Conservation (phyloP, 768 basidiomycete genomes). For the Suillus hirtellus region DNA sequence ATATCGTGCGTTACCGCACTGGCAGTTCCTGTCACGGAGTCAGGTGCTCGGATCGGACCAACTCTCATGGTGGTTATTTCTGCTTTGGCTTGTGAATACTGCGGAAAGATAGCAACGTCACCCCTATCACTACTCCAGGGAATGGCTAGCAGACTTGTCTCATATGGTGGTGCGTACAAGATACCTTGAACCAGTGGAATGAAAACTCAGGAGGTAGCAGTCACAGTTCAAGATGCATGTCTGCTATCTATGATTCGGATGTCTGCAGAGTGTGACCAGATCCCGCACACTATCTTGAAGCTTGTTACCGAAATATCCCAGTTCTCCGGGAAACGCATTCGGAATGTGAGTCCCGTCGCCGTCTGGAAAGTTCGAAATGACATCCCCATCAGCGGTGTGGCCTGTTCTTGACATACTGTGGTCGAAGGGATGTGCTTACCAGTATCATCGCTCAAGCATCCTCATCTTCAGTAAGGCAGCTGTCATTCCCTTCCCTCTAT, state of each 20-base stretch:
- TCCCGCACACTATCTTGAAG: conserved; percentile 46
- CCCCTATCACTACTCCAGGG: conserved; percentile 50
- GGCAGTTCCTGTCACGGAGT: conserved; percentile 45
- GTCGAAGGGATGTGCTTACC: conserved; percentile 45
- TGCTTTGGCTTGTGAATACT: conserved; percentile 67
- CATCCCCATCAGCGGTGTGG: conserved; percentile 57
- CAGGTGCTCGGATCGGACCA: conserved; percentile 42
- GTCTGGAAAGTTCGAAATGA: not conserved
- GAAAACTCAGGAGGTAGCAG: conserved; percentile 38
- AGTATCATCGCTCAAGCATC: conserved; percentile 48
- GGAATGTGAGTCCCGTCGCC: conserved; percentile 42
- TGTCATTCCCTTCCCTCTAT: conserved; percentile 8
- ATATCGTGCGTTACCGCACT: conserved; percentile 46
- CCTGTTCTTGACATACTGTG: conserved; percentile 57
- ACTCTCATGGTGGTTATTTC: conserved; percentile 68
- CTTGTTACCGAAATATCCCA: conserved; percentile 46
- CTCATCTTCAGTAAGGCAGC: conserved; percentile 55
- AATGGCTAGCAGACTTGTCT: conserved; percentile 40
- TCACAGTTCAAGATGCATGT: conserved; percentile 68
- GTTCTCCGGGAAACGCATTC: conserved; percentile 54
- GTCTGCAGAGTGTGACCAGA: conserved; percentile 54
- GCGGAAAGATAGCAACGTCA: conserved; percentile 48
- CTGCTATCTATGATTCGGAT: conserved; percentile 72
- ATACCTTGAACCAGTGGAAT: conserved; percentile 15
- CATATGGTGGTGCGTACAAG: conserved; percentile 44